Evolutionary conservation across 1,284 basidiomycete species (phyloP).

Genomic region (Microbotryum saponariae): DNA sequence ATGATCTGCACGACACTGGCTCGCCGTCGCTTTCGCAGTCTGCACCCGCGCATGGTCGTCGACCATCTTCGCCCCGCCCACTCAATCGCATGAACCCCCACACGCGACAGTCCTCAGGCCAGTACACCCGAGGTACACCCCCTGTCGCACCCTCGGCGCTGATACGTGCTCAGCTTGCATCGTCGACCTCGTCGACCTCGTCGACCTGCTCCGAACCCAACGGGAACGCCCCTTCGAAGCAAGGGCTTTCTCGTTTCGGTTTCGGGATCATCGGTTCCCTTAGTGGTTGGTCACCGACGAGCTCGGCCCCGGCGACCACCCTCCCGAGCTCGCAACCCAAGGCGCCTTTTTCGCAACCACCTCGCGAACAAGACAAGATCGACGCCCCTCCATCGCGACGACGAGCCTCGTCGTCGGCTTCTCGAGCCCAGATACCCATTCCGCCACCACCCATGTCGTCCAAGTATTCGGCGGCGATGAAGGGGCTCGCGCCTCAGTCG

Average conservation of each 20-base stretch:
- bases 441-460: neutral
- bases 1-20: constrained; percentile 6
- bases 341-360: constrained; percentile 1
- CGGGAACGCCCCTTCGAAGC: constrained; percentile 4
- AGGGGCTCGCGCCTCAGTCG: neutral
- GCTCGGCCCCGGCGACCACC: constrained; percentile 11
- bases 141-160: constrained; percentile 24
- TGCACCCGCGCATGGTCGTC: constrained; percentile 16
- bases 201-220: neutral
- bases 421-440: neutral
- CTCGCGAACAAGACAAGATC: constrained; percentile 10
- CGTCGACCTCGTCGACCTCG: constrained; percentile 8
- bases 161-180: constrained; percentile 13
- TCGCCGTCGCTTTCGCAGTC: neutral
- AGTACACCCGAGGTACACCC: constrained; percentile 18
- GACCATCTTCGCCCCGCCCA: constrained; percentile 30
- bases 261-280: constrained; percentile 27
- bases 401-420: neutral
- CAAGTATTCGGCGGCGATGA: neutral
- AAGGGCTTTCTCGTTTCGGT: constrained; percentile 16
- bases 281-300: constrained; percentile 22
- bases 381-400: constrained; percentile 10
- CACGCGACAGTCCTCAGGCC: constrained; percentile 23
- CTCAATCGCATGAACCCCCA: constrained; percentile 24
- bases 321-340: constrained; percentile 48